Percentiles rank a stretch among this genome's conserved stretches.
phyloP scores from a whole-genome alignment of 1,284 basidiomycete genomes.

The Marasmius oreades region DNA sequence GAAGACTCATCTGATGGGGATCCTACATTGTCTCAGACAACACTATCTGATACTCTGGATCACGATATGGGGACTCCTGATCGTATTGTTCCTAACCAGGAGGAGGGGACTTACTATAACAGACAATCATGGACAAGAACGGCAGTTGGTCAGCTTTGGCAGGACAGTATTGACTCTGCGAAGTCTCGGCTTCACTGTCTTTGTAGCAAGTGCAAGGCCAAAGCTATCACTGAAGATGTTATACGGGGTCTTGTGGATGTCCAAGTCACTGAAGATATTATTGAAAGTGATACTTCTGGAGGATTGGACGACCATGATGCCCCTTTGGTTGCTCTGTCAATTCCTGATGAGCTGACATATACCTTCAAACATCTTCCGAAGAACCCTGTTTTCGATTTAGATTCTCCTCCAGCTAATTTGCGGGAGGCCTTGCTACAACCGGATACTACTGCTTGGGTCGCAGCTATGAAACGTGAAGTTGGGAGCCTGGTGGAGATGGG shows the following conservation, averaged over 20 bases:
- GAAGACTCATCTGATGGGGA: background rate
- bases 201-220: too few relatives aligned
- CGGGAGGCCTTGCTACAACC: background rate
- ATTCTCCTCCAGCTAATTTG: background rate
- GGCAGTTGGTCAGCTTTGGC: background rate
- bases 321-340: background rate
- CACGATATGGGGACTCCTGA: background rate
- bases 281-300: too few relatives aligned
- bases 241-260: too few relatives aligned
- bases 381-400: background rate
- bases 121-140: background rate
- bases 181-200: too few relatives aligned
- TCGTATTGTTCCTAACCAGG: too few relatives aligned
- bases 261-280: too few relatives aligned
- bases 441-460: slow-evolving; percentile 20
- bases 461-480: slow-evolving; percentile 27
- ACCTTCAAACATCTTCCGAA: background rate
- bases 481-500: slow-evolving; percentile 16
- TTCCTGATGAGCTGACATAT: background rate
- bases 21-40: background rate
- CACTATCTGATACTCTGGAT: background rate
- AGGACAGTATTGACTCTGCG: background rate
- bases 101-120: background rate
- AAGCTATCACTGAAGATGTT: too few relatives aligned
- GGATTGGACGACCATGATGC: background rate